Percentiles rank a stretch among this genome's conserved stretches.
phyloP scores from a whole-genome alignment of 352 stramenopile genomes.

The Phytophthora aleatoria region DNA sequence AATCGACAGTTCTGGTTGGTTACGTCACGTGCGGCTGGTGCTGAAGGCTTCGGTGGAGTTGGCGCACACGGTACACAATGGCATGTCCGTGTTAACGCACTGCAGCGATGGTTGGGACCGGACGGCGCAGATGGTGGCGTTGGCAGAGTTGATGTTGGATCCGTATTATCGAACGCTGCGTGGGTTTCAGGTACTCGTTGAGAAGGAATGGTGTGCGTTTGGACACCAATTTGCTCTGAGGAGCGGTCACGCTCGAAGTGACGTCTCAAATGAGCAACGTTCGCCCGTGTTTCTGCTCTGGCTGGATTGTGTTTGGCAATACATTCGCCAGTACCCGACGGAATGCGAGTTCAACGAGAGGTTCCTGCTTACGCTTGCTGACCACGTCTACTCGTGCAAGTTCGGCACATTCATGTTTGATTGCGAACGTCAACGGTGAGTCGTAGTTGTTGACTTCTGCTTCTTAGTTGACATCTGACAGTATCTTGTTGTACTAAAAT shows the following conservation, averaged over 20 bases:
- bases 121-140: slow-evolving; percentile 96
- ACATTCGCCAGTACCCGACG: slow-evolving; percentile 95
- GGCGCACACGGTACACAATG: slow-evolving; percentile 93
- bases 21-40: slow-evolving; percentile 93
- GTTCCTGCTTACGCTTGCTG: slow-evolving; percentile 92
- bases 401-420: slow-evolving; percentile 99
- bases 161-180: slow-evolving; percentile 97
- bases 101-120: slow-evolving; percentile 99
- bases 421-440: slow-evolving; percentile 89
- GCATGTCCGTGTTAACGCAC: slow-evolving; percentile 96
- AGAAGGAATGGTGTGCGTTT: slow-evolving; percentile 99
- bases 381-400: slow-evolving; percentile 97
- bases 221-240: slow-evolving; percentile 97
- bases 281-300: slow-evolving; percentile 99
- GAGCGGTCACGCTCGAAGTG: slow-evolving; percentile 91
- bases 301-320: slow-evolving; percentile 98
- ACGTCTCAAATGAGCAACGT: slow-evolving; percentile 92
- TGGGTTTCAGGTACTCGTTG: slow-evolving; percentile 96
- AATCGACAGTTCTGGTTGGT: slow-evolving; percentile 96
- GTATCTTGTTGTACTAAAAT: not conserved
- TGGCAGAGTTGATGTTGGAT: slow-evolving; percentile 98
- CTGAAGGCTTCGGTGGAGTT: slow-evolving; percentile 93
- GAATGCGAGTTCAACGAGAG: slow-evolving; percentile 98
- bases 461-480: slow-evolving; percentile 10
- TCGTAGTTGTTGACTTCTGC: slow-evolving; percentile 4